These are phyloP conservation scores for Oehlia diaphana DNA, from an alignment of 192 early-diverging fungal species.

Conservation along the genomic window DNA sequence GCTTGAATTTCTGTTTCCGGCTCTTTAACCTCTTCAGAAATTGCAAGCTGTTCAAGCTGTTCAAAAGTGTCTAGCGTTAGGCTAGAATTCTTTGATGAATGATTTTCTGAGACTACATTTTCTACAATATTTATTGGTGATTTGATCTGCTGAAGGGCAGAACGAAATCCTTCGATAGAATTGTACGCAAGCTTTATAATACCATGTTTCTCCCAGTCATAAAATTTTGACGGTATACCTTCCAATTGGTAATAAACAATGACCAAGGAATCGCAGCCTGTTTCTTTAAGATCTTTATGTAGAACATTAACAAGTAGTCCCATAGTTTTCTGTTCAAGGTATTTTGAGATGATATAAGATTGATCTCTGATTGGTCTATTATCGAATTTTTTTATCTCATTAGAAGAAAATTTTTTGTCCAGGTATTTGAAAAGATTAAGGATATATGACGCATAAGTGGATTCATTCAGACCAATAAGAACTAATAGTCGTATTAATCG, in stretches of 20 bases:
- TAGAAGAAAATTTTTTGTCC: not conserved
- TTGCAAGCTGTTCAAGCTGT: not conserved
- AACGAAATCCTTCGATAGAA: constrained; percentile 1
- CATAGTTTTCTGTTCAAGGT: not conserved
- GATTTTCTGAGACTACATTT: not conserved
- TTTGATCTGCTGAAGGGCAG: not conserved
- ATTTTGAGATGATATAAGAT: no score
- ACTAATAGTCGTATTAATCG: constrained; percentile 11
- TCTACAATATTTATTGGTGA: not conserved
- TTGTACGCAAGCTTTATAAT: constrained; percentile 1
- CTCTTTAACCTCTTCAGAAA: not conserved
- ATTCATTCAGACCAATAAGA: constrained; percentile 20
- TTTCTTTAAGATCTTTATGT: not conserved
- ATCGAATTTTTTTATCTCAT: not conserved
- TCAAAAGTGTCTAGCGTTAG: not conserved
- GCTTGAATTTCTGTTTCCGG: constrained; percentile 9
- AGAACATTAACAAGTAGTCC: not conserved
- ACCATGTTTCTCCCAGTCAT: not conserved
- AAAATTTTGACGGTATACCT: not conserved
- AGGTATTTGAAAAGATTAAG: constrained; percentile 14
- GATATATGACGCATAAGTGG: not conserved
- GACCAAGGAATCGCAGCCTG: constrained; percentile 14
- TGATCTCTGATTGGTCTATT: no score
- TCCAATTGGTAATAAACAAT: not conserved
- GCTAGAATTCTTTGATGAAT: not conserved